phyloP scores from a whole-genome alignment of 2,329 filamentous ascomycete species.

The Colletotrichum aenigma region DNA sequence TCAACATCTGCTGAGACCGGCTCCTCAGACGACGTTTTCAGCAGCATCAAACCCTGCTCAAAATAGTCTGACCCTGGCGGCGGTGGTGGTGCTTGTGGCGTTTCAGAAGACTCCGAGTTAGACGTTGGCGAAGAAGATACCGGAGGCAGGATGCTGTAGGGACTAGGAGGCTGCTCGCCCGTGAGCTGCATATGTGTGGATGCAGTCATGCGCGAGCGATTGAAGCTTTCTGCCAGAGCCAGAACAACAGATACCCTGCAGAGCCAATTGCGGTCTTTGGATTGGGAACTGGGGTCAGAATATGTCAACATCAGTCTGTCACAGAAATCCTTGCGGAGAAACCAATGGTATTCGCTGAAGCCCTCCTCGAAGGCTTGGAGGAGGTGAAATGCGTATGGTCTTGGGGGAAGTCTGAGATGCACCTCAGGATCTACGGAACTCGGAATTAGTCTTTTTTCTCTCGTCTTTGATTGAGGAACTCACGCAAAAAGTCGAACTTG shows the following conservation, averaged over 20 bases:
- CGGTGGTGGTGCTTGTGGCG: neutral
- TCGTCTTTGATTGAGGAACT: neutral
- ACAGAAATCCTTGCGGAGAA: slow-evolving; percentile 15
- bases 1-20: slow-evolving; percentile 8
- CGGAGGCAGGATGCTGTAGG: neutral
- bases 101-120: neutral
- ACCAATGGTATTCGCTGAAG: slow-evolving; percentile 25
- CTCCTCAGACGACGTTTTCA: slow-evolving; percentile 16
- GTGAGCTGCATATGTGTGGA: neutral
- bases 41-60: slow-evolving; percentile 16
- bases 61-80: slow-evolving; percentile 21
- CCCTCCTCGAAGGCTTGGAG: slow-evolving; percentile 21
- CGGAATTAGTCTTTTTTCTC: neutral
- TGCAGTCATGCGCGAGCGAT: neutral
- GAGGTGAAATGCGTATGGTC: slow-evolving; percentile 20
- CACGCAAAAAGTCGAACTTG: slow-evolving; percentile 22
- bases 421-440: slow-evolving; percentile 6
- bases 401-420: slow-evolving; percentile 18
- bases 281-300: slow-evolving; percentile 19
- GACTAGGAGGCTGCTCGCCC: neutral
- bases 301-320: slow-evolving; percentile 17
- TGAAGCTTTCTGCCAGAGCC: slow-evolving; percentile 22
- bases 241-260: slow-evolving; percentile 21
- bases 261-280: slow-evolving; percentile 22
- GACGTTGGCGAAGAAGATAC: neutral